Conservation (phyloP, 2,329 filamentous ascomycete genomes). For the Chrysoporthe austroafricana region DNA sequence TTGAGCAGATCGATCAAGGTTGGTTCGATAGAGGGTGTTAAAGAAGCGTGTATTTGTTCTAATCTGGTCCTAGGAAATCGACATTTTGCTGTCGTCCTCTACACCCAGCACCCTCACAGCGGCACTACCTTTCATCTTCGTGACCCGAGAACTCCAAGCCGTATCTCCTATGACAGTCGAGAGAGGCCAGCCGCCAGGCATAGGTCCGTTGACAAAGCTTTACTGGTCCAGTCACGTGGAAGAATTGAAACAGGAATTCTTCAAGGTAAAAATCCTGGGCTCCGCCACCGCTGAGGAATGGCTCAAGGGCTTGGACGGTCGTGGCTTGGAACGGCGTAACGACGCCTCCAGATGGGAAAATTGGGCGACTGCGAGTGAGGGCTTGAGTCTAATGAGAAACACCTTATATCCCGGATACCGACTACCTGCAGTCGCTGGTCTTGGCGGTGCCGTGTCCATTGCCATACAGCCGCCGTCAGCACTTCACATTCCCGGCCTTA, state of each 20-base stretch:
- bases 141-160: slow-evolving; percentile 64
- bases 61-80: slow-evolving; percentile 62
- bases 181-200: slow-evolving; percentile 49
- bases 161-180: slow-evolving; percentile 61
- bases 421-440: slow-evolving; percentile 4
- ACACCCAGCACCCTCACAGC: slow-evolving; percentile 64
- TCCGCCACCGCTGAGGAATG: slow-evolving; percentile 73
- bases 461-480: not conserved
- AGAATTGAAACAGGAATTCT: slow-evolving; percentile 64
- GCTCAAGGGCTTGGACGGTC: slow-evolving; percentile 72
- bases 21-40: slow-evolving; percentile 30
- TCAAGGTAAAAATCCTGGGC: slow-evolving; percentile 68
- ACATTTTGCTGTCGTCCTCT: slow-evolving; percentile 66
- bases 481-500: slow-evolving; percentile 24
- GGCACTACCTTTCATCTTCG: slow-evolving; percentile 70
- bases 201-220: slow-evolving; percentile 63
- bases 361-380: slow-evolving; percentile 59
- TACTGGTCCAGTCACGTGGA: slow-evolving; percentile 68
- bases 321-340: slow-evolving; percentile 62
- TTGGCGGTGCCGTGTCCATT: not conserved
- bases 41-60: slow-evolving; percentile 27
- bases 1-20: slow-evolving; percentile 67
- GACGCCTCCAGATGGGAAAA: slow-evolving; percentile 75
- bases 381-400: slow-evolving; percentile 44
- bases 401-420: slow-evolving; percentile 34